These are phyloP conservation scores for Citrus inodora DNA, from an alignment of 345 rosid species.

Conservation along the genomic window DNA sequence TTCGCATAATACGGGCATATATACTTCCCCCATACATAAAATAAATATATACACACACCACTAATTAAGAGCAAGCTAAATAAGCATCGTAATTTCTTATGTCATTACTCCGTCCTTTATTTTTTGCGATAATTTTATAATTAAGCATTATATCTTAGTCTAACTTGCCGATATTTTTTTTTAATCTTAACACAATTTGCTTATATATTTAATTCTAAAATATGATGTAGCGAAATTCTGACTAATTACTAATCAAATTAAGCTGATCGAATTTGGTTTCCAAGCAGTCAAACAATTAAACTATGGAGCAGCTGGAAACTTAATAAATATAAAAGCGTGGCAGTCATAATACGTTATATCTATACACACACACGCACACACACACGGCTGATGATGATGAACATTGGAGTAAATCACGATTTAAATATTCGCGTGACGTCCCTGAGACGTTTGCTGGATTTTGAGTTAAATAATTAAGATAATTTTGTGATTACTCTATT, in stretches of 20 bases:
- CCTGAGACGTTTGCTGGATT: neutral
- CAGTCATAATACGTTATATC: neutral
- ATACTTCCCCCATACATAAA: neutral
- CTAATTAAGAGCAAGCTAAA: neutral
- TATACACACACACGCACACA: no score
- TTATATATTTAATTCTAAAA: neutral
- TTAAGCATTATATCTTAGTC: neutral
- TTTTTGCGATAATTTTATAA: neutral
- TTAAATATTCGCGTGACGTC: neutral
- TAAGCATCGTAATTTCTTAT: neutral
- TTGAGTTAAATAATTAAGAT: neutral
- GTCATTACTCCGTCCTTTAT: conserved; percentile 1
- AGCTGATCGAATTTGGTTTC: neutral
- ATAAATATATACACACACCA: neutral
- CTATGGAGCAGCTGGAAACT: neutral
- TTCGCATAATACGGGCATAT: neutral
- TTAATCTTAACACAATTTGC: neutral
- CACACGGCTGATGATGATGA: neutral
- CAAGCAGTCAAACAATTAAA: neutral
- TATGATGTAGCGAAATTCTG: neutral
- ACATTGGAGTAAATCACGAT: neutral
- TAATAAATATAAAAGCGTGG: neutral
- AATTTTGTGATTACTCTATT: neutral
- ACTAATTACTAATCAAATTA: neutral
- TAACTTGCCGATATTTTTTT: neutral